Percentiles rank a stretch among this genome's conserved stretches.
phyloP scores from a whole-genome alignment of 768 basidiomycete genomes.

The Hericium erinaceus region DNA sequence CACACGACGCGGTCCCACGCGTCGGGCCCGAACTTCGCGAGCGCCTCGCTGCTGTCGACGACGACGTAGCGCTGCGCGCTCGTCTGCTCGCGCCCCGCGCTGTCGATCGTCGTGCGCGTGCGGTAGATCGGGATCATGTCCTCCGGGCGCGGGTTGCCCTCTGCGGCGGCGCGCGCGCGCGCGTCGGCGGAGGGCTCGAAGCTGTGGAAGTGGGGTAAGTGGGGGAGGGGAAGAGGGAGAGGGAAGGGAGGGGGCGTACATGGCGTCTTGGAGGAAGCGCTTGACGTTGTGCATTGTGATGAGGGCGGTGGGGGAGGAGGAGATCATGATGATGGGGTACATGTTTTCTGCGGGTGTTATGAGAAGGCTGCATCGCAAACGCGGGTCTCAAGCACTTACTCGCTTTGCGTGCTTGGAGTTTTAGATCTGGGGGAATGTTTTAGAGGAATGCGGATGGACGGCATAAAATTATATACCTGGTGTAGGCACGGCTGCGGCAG shows the following conservation, averaged over 20 bases:
- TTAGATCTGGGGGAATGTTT: slow-evolving; percentile 32
- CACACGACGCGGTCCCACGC: slow-evolving; percentile 97
- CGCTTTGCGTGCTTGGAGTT: slow-evolving; percentile 64
- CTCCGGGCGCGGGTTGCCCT: slow-evolving; percentile 68
- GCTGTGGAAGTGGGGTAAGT: slow-evolving; percentile 1
- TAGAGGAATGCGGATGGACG: background rate
- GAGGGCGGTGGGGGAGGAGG: slow-evolving; percentile 88
- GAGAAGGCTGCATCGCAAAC: background rate
- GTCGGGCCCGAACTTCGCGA: slow-evolving; percentile 85
- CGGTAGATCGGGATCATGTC: slow-evolving; percentile 87
- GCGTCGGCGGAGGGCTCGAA: slow-evolving; percentile 75
- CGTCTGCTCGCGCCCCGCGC: slow-evolving; percentile 50
- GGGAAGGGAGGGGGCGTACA: slow-evolving; percentile 31
- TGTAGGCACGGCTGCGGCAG: slow-evolving; percentile 28
- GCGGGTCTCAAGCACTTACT: slow-evolving; percentile 18
- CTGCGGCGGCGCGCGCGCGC: slow-evolving; percentile 52
- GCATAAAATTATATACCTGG: slow-evolving; percentile 20
- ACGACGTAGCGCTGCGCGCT: slow-evolving; percentile 60
- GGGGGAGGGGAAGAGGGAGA: background rate
- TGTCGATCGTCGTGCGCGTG: slow-evolving; percentile 62
- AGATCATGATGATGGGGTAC: slow-evolving; percentile 96
- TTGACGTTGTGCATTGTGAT: slow-evolving; percentile 98
- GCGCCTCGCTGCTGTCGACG: slow-evolving; percentile 87
- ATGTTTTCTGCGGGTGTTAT: slow-evolving; percentile 44
- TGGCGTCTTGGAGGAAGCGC: slow-evolving; percentile 83